These are phyloP conservation scores for Annulohypoxylon nitens DNA, from an alignment of 495 filamentous ascomycete species.

Conservation along the genomic window DNA sequence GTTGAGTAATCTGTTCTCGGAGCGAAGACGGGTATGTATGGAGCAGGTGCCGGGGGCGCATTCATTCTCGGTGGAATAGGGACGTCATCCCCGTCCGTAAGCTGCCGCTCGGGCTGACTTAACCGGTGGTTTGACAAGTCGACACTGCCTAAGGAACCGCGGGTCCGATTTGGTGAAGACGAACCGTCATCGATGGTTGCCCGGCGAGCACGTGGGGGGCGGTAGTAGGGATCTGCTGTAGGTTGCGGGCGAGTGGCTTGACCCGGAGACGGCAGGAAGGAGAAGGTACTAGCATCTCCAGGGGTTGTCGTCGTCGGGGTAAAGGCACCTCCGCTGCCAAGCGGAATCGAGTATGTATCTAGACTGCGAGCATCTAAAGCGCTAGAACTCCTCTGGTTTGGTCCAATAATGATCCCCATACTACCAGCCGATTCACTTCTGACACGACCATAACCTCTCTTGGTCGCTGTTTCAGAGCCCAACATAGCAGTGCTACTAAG, in stretches of 20 bases:
- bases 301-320: conserved; percentile 79
- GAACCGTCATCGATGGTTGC: conserved; percentile 66
- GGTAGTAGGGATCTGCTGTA: conserved; percentile 81
- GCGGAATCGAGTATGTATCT: conserved; percentile 54
- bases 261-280: conserved; percentile 71
- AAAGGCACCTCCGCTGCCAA: conserved; percentile 66
- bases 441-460: conserved; percentile 77
- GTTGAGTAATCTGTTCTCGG: conserved; percentile 86
- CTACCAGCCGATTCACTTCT: conserved; percentile 85
- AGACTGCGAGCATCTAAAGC: conserved; percentile 59
- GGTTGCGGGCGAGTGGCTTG: conserved; percentile 57
- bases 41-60: conserved; percentile 34
- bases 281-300: conserved; percentile 75
- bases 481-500: conserved; percentile 86
- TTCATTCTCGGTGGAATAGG: conserved; percentile 57
- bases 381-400: conserved; percentile 58
- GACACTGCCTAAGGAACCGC: conserved; percentile 64
- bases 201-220: conserved; percentile 79
- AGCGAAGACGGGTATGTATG: conserved; percentile 53
- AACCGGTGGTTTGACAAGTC: conserved; percentile 65
- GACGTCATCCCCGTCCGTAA: conserved; percentile 56
- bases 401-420: conserved; percentile 75
- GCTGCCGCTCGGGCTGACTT: conserved; percentile 52
- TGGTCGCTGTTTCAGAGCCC: conserved; percentile 70
- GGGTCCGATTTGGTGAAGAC: conserved; percentile 54